Conservation (phyloP, 176 grass and related monocot species). For the Cenchrus americanus region DNA sequence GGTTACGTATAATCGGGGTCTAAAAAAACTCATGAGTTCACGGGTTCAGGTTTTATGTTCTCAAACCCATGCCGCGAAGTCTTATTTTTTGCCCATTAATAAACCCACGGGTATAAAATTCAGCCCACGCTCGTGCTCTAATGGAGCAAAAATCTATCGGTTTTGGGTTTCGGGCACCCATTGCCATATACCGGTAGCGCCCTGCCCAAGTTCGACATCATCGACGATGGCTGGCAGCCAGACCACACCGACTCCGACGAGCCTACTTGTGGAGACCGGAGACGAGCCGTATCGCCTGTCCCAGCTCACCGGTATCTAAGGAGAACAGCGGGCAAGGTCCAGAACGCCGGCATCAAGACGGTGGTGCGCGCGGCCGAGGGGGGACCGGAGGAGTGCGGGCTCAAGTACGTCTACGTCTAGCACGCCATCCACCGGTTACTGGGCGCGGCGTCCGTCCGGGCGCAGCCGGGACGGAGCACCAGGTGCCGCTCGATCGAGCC, state of each 20-base stretch:
- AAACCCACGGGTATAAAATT: too few species aligned
- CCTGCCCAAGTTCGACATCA: too few species aligned
- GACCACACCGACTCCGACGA: slow-evolving; percentile 41
- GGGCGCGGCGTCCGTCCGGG: slow-evolving; percentile 84
- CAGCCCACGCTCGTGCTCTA: too few species aligned
- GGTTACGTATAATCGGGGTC: too few species aligned
- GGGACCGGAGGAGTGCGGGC: slow-evolving; percentile 59
- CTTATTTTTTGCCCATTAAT: too few species aligned
- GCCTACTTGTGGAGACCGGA: background rate
- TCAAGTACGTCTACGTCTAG: slow-evolving; percentile 98
- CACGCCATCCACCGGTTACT: slow-evolving; percentile 96
- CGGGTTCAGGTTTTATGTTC: too few species aligned
- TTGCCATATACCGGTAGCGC: too few species aligned
- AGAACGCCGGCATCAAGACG: slow-evolving; percentile 68
- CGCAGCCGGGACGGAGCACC: slow-evolving; percentile 61
- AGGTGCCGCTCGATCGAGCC: slow-evolving; percentile 38
- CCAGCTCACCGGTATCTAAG: slow-evolving; percentile 91
- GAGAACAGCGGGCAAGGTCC: slow-evolving; percentile 95
- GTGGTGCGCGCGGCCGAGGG: slow-evolving; percentile 66
- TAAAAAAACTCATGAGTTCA: too few species aligned
- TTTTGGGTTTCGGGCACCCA: too few species aligned
- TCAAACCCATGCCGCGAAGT: too few species aligned
- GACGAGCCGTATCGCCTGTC: background rate
- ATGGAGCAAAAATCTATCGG: too few species aligned
- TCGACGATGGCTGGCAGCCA: too few species aligned